Evolutionary conservation across 2,329 filamentous ascomycete genomes (phyloP), one percentile per base, ranked within the genome.

Genomic region (Gyromitra esculenta): DNA sequence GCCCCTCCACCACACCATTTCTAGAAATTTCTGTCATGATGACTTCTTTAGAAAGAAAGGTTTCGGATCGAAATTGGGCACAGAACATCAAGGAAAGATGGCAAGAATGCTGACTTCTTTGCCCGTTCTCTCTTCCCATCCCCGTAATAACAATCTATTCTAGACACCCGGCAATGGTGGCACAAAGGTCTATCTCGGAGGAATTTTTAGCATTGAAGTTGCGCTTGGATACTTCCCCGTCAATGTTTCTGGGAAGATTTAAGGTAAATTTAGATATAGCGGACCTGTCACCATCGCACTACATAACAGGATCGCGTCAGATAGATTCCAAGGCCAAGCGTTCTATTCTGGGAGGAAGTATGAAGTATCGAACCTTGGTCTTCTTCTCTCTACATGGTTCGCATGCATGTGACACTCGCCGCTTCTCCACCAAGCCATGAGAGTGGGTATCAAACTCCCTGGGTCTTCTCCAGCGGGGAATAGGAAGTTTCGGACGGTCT

Each of bases 281-380:
- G 43, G 71, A 80, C 80, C 76, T 80, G 62, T 73, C 76, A 2
- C 78, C 79, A 69, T 80, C 77, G 54, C 80, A 81, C 80, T 80
- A 64, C 43, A 64, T 9, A 63, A 18, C 25, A 65, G 21, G 60
- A 52, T 25, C 25, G 45, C 65, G 66, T 80, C 39, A 78, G 73
- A 73, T 62, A 73, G 39, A 13, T 21, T 41, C 43, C 15, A 4
- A 18, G 25, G 25, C 25, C 2, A 31, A 4, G 25, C 25, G 25
- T 31, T 31, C 25, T 31, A 31, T 31, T 31, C 25, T 3, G 4
- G 35, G 45, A 48, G 45, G 1, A 39, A 37, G 31, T 25, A 39
- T 35, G 31, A 50, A 21, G 18, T 5, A 37, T 37, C 63, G 45
- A 67, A 74, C 77, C 70, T 77, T 79, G 11, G 65, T 75, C 60